Evolutionary conservation across 441 rosid species (phyloP).

Genomic region (Mallotus repandus): DNA sequence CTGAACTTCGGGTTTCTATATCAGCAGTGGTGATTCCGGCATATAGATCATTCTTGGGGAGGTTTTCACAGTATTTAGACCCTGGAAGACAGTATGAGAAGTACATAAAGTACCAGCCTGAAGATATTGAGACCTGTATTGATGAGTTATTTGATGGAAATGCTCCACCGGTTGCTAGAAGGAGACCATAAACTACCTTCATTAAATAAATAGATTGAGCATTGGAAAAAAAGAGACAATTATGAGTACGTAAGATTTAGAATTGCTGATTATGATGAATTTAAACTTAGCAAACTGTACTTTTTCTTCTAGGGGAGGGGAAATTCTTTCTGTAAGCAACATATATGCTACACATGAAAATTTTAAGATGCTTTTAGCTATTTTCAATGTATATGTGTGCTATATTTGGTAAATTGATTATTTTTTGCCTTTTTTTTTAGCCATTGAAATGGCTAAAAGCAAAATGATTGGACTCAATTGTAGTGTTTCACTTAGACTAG

Average conservation of each 20-base stretch:
- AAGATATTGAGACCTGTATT: conserved; percentile 71
- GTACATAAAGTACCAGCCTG: conserved; percentile 85
- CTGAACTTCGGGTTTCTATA: conserved; percentile 89
- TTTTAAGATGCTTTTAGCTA: no score
- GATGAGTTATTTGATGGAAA: conserved; percentile 90
- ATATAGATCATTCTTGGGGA: conserved; percentile 76
- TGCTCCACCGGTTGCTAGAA: conserved; percentile 42
- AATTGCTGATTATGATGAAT: not conserved
- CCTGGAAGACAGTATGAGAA: conserved; percentile 87
- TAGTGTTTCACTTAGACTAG: no score
- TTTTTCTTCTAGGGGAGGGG: no score
- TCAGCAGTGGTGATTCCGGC: conserved; percentile 79
- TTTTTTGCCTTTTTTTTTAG: no score
- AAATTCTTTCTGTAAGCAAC: no score
- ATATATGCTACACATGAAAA: no score
- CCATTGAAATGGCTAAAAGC: no score
- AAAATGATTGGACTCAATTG: no score
- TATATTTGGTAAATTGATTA: no score
- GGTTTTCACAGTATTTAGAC: conserved; percentile 65
- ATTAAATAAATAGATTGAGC: not conserved
- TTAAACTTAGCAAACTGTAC: no score
- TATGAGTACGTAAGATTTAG: not conserved
- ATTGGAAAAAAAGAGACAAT: no score
- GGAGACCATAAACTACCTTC: conserved; percentile 31
- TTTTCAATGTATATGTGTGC: no score